Evolutionary conservation across 345 rosid genomes (phyloP).

Genomic region (Moricandia moricandioides): DNA sequence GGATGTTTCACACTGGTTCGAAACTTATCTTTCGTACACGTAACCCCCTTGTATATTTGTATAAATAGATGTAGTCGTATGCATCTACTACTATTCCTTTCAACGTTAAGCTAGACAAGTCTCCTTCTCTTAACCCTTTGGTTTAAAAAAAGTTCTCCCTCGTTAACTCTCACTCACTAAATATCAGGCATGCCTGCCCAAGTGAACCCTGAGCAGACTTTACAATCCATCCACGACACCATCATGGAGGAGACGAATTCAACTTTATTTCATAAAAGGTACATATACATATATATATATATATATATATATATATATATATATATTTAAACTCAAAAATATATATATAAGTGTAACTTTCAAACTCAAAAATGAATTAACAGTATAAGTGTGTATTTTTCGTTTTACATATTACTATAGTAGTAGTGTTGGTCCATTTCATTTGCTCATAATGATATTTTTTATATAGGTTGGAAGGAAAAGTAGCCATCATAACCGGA

Average conservation of each 20-base stretch:
- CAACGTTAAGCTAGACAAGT: background rate
- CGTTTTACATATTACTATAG: background rate
- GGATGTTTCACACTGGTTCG: constrained; percentile 29
- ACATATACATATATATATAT: background rate
- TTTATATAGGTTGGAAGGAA: constrained; percentile 65
- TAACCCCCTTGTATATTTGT: background rate
- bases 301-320: no score
- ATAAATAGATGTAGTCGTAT: constrained; percentile 17
- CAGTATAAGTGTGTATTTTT: background rate
- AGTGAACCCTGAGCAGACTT: constrained; percentile 49
- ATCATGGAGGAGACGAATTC: constrained; percentile 31
- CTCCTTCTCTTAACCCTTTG: background rate
- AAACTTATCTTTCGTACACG: constrained; percentile 3
- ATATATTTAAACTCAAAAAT: no score
- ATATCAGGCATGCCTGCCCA: constrained; percentile 48
- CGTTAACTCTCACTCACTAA: background rate
- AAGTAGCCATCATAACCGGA: constrained; percentile 74
- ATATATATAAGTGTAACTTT: no score
- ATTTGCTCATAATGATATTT: background rate
- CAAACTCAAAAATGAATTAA: background rate
- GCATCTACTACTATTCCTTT: background rate
- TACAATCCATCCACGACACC: constrained; percentile 45
- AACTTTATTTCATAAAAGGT: constrained; percentile 57
- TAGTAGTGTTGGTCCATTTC: background rate
- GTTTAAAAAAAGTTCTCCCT: background rate